phyloP scores from a whole-genome alignment of 768 basidiomycete genomes.

The Amanita pseudoporphyria region DNA sequence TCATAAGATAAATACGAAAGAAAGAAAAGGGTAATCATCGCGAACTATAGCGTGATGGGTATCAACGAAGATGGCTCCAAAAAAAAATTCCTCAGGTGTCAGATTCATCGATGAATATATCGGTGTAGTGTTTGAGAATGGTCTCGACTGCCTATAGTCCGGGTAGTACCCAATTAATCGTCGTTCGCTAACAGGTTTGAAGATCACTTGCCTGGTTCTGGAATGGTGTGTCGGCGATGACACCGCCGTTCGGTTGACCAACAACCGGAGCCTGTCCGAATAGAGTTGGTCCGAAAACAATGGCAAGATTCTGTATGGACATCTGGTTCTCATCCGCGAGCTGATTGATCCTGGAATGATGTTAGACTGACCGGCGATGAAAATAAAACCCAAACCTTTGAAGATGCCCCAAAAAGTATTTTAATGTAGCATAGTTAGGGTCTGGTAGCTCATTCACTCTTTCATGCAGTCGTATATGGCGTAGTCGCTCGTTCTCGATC shows the following conservation, averaged over 20 bases:
- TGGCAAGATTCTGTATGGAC: constrained; percentile 87
- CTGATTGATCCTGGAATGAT: constrained; percentile 53
- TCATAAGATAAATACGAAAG: constrained; percentile 1
- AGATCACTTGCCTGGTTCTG: constrained; percentile 54
- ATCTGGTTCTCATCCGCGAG: constrained; percentile 79
- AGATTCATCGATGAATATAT: constrained; percentile 92
- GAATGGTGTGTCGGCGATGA: constrained; percentile 57
- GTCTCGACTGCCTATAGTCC: constrained; percentile 79
- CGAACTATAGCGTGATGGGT: background rate
- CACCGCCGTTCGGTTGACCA: constrained; percentile 37
- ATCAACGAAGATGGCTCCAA: constrained; percentile 1
- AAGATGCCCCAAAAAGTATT: constrained; percentile 91
- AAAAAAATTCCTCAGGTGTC: constrained; percentile 27
- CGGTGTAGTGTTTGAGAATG: constrained; percentile 86
- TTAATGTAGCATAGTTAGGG: constrained; percentile 96
- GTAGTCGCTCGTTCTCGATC: constrained; percentile 88
- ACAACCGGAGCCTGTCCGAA: constrained; percentile 63
- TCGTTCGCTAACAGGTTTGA: background rate
- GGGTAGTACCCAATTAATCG: constrained; percentile 10
- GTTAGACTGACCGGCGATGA: background rate
- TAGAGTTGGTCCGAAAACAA: constrained; percentile 97
- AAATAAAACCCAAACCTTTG: constrained; percentile 49
- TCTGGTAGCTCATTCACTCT: constrained; percentile 97
- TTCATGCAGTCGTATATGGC: constrained; percentile 94
- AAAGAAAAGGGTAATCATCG: background rate